Conservation (phyloP, 2,329 filamentous ascomycete genomes). For the Phyllosticta paracitricarpa region DNA sequence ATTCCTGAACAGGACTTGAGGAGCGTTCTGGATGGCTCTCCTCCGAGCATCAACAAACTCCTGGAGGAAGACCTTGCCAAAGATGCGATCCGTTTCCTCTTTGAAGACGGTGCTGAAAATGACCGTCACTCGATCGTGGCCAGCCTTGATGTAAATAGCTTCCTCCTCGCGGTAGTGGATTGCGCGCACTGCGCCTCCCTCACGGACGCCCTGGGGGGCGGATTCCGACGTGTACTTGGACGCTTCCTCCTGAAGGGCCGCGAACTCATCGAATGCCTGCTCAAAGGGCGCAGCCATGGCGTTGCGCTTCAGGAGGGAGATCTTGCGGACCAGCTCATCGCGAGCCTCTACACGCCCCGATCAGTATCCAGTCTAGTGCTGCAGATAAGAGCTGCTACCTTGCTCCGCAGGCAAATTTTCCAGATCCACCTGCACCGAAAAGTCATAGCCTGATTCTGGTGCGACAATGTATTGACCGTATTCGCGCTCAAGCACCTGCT, state of each 20-base stretch:
- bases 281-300: constrained; percentile 98
- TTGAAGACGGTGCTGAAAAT: constrained; percentile 98
- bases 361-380: constrained; percentile 14
- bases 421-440: constrained; percentile 83
- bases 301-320: constrained; percentile 92
- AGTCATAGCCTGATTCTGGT: constrained; percentile 88
- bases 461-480: constrained; percentile 85
- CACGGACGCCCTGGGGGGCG: constrained; percentile 78
- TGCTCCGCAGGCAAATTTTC: constrained; percentile 75
- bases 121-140: constrained; percentile 92
- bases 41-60: constrained; percentile 96
- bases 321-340: constrained; percentile 76
- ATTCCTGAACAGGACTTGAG: constrained; percentile 91
- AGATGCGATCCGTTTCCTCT: constrained; percentile 95
- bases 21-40: constrained; percentile 94
- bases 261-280: constrained; percentile 89
- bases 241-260: constrained; percentile 74
- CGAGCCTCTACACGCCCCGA: constrained; percentile 53
- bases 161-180: constrained; percentile 99
- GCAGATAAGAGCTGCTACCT: constrained; percentile 35
- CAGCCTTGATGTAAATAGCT: constrained; percentile 97
- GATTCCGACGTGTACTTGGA: constrained; percentile 89
- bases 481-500: constrained; percentile 84
- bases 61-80: constrained; percentile 96
- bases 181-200: constrained; percentile 86